Conservation (phyloP, 1,284 basidiomycete genomes). For the Rhodotorula sp. region DNA sequence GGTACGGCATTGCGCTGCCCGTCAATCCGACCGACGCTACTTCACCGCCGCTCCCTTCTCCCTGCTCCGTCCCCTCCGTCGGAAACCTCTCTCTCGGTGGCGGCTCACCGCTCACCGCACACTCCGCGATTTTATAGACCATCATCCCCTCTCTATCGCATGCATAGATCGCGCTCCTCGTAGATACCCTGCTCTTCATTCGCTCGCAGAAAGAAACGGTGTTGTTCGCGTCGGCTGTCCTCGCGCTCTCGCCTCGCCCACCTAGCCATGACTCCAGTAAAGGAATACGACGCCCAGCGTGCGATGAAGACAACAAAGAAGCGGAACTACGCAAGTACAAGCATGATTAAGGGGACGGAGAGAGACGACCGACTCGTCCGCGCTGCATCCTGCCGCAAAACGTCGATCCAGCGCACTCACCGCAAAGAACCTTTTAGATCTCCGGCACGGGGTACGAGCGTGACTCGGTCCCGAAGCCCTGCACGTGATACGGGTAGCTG, state of each 20-base stretch:
- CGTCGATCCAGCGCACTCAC: not conserved
- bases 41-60: not conserved
- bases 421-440: conserved; percentile 14
- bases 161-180: too few species aligned
- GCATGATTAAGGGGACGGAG: not conserved
- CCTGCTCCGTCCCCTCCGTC: not conserved
- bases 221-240: too few species aligned
- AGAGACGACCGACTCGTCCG: too few species aligned
- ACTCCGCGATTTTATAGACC: too few species aligned
- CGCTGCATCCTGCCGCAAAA: not conserved
- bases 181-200: too few species aligned
- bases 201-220: too few species aligned
- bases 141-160: not conserved
- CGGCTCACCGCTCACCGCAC: not conserved
- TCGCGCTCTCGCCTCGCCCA: too few species aligned
- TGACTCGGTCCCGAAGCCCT: conserved; percentile 23
- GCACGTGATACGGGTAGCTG: conserved; percentile 29
- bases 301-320: not conserved
- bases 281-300: not conserved
- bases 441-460: conserved; percentile 30
- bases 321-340: not conserved
- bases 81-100: not conserved
- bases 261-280: too few species aligned
- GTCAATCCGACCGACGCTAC: not conserved
- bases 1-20: conserved; percentile 25